Percentiles rank a stretch among this genome's conserved stretches.
Evolutionary conservation across 2,329 filamentous ascomycete species (phyloP).

Genomic region (Fusarium liriodendri): DNA sequence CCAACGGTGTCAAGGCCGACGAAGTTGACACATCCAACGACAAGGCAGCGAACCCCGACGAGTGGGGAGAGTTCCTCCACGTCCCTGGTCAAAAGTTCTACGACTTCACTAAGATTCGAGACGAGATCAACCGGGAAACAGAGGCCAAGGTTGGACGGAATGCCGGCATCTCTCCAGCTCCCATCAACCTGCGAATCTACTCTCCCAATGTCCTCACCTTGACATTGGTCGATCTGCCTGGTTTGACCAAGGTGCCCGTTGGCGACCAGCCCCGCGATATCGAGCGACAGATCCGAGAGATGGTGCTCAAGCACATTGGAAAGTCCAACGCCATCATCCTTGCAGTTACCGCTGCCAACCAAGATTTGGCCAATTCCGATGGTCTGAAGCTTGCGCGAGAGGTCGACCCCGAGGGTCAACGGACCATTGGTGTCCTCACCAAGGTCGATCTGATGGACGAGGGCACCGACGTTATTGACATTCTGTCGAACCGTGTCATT

Average conservation of each 20-base stretch:
- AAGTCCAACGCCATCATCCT: conserved; percentile 99
- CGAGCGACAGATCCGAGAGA: conserved; percentile 94
- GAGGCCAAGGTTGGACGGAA: conserved; percentile 97
- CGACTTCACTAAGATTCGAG: conserved; percentile 98
- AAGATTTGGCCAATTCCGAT: conserved; percentile 98
- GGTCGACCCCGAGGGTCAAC: conserved; percentile 96
- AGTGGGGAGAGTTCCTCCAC: conserved; percentile 99
- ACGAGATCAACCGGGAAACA: conserved; percentile 97
- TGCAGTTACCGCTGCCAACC: conserved; percentile 95
- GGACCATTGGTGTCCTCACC: conserved; percentile 97
- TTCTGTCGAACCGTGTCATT: conserved; percentile 96
- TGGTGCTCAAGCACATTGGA: conserved; percentile 98
- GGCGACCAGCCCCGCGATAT: conserved; percentile 97
- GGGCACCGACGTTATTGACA: conserved; percentile 97
- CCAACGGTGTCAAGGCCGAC: conserved; percentile 78
- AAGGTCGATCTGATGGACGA: conserved; percentile 99
- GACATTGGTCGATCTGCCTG: conserved; percentile 95
- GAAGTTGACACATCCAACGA: conserved; percentile 77
- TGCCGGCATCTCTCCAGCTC: conserved; percentile 93
- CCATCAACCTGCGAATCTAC: conserved; percentile 98
- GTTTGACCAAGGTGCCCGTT: conserved; percentile 95
- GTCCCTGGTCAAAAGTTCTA: conserved; percentile 97
- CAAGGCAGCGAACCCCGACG: conserved; percentile 89
- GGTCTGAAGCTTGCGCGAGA: conserved; percentile 95
- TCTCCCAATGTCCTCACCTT: conserved; percentile 97